Evolutionary conservation across 176 grass and related monocot genomes (phyloP).

Genomic region (Avena atlantica): DNA sequence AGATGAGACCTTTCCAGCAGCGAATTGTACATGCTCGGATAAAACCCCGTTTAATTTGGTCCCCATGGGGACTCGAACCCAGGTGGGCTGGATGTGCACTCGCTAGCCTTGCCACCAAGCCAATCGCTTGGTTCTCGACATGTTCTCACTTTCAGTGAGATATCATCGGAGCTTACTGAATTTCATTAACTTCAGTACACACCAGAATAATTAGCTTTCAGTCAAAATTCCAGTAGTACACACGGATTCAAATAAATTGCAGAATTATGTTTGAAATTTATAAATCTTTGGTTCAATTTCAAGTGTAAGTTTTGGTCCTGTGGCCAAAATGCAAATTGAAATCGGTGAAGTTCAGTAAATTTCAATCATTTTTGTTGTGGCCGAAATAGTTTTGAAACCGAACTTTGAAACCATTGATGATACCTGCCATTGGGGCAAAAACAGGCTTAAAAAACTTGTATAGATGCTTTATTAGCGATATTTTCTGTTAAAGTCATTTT

Average conservation of each 20-base stretch:
- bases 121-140: neutral
- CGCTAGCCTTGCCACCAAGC: too few species aligned
- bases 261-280: neutral
- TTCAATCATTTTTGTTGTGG: too few species aligned
- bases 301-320: neutral
- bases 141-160: neutral
- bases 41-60: too few species aligned
- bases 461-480: neutral
- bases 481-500: neutral
- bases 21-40: too few species aligned
- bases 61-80: too few species aligned
- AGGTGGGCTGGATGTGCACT: too few species aligned
- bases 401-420: neutral
- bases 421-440: neutral
- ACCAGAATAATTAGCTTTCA: neutral
- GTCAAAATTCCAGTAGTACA: neutral
- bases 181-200: neutral
- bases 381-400: too few species aligned
- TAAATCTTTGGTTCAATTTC: neutral
- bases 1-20: too few species aligned
- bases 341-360: neutral
- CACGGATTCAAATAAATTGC: too few species aligned
- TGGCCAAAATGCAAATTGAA: neutral
- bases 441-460: neutral
- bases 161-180: neutral